Percentiles rank a stretch among this genome's conserved stretches.
phyloP scores from a whole-genome alignment of 352 stramenopile species.

The Globisporangium middletonii region DNA sequence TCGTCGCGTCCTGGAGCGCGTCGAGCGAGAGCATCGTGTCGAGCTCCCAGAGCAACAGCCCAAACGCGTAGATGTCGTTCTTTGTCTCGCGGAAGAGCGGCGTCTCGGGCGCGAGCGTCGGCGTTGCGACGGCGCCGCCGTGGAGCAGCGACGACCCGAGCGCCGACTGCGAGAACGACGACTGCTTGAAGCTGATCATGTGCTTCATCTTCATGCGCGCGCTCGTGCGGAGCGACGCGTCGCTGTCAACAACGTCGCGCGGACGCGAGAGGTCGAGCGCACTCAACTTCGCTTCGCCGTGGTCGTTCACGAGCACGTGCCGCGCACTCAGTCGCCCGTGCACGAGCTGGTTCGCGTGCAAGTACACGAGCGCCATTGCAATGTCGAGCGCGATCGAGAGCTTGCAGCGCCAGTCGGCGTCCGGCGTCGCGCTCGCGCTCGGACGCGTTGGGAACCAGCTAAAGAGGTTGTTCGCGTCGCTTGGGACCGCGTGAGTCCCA shows the following conservation, averaged over 20 bases:
- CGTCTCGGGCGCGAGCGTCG: neutral
- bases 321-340: constrained; percentile 53
- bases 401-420: constrained; percentile 61
- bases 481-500: constrained; percentile 15
- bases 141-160: constrained; percentile 10
- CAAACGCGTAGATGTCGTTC: constrained; percentile 65
- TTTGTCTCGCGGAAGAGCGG: constrained; percentile 9
- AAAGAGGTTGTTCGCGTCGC: constrained; percentile 36
- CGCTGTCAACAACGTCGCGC: constrained; percentile 14
- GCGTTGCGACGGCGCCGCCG: neutral
- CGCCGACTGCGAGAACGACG: constrained; percentile 26
- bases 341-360: constrained; percentile 55
- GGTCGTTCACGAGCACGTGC: constrained; percentile 70
- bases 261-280: constrained; percentile 51
- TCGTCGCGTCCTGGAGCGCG: constrained; percentile 38
- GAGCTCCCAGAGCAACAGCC: constrained; percentile 67
- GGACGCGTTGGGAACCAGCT: constrained; percentile 42
- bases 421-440: constrained; percentile 16
- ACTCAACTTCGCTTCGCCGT: constrained; percentile 73
- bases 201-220: constrained; percentile 23
- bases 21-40: constrained; percentile 69
- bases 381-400: constrained; percentile 74
- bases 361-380: constrained; percentile 71
- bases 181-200: constrained; percentile 24
- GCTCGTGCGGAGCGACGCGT: constrained; percentile 42